These are phyloP conservation scores for Tulasnella sp. DNA, from an alignment of 768 basidiomycete species.

Conservation along the genomic window DNA sequence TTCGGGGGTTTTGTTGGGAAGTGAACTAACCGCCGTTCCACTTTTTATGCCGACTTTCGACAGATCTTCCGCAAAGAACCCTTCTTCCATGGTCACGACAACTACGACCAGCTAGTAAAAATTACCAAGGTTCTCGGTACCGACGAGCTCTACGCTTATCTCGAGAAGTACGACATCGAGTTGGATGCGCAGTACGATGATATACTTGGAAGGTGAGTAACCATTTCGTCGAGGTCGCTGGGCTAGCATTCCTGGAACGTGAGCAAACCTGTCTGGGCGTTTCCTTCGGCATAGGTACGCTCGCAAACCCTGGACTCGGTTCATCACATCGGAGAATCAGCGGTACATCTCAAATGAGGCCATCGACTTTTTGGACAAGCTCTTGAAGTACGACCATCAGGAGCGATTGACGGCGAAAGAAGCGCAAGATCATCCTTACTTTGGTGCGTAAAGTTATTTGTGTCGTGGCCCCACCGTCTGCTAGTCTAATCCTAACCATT, in stretches of 20 bases:
- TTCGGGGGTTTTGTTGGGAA: neutral
- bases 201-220: slow-evolving; percentile 48
- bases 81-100: slow-evolving; percentile 71
- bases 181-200: slow-evolving; percentile 60
- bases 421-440: slow-evolving; percentile 63
- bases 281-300: slow-evolving; percentile 45
- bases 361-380: slow-evolving; percentile 61
- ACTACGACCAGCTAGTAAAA: slow-evolving; percentile 68
- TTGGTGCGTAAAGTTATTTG: slow-evolving; percentile 44
- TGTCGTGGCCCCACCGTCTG: neutral
- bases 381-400: slow-evolving; percentile 66
- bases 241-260: neutral
- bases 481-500: slow-evolving; percentile 18
- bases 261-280: neutral
- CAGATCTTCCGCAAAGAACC: slow-evolving; percentile 72
- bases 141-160: slow-evolving; percentile 58
- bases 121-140: slow-evolving; percentile 68
- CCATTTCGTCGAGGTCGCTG: neutral
- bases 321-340: slow-evolving; percentile 57
- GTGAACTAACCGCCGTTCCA: too few relatives aligned
- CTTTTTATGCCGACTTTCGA: neutral
- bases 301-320: slow-evolving; percentile 62
- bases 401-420: slow-evolving; percentile 65
- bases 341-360: slow-evolving; percentile 58
- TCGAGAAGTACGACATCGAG: slow-evolving; percentile 60